Evolutionary conservation across 257 asterid species (phyloP).

Genomic region (Scutellaria galericulata): DNA sequence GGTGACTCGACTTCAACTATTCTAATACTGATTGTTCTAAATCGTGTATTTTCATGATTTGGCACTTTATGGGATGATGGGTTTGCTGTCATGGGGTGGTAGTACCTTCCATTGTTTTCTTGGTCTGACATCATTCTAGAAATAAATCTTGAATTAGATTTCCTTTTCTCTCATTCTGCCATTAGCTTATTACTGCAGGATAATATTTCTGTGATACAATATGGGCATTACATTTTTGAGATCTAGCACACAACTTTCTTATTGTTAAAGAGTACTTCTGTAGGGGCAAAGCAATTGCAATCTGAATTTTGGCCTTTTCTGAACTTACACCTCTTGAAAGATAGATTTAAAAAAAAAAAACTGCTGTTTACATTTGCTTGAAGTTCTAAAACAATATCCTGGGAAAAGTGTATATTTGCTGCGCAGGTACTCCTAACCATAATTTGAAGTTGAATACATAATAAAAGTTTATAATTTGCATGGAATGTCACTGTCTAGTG

Average conservation of each 20-base stretch:
- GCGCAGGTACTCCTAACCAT: too few species aligned
- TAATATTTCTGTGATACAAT: constrained; percentile 4
- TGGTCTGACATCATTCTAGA: not conserved
- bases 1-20: constrained; percentile 48
- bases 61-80: not conserved
- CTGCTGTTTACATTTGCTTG: not conserved
- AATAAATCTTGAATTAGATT: not conserved
- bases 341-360: not conserved
- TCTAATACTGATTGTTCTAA: constrained; percentile 24
- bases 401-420: too few species aligned
- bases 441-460: too few species aligned
- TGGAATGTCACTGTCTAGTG: too few species aligned
- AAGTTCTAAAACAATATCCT: not conserved
- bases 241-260: not conserved
- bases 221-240: not conserved
- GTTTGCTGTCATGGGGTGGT: not conserved
- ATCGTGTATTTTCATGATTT: not conserved
- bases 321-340: not conserved
- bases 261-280: not conserved
- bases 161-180: not conserved
- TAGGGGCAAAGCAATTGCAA: not conserved
- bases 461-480: too few species aligned
- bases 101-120: constrained; percentile 7
- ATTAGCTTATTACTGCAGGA: not conserved
- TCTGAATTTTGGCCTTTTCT: not conserved